Percentiles rank a stretch among this genome's conserved stretches.
phyloP scores from a whole-genome alignment of 2,329 filamentous ascomycete genomes.

The Ophiognomonia clavigignenti-juglandacearum region DNA sequence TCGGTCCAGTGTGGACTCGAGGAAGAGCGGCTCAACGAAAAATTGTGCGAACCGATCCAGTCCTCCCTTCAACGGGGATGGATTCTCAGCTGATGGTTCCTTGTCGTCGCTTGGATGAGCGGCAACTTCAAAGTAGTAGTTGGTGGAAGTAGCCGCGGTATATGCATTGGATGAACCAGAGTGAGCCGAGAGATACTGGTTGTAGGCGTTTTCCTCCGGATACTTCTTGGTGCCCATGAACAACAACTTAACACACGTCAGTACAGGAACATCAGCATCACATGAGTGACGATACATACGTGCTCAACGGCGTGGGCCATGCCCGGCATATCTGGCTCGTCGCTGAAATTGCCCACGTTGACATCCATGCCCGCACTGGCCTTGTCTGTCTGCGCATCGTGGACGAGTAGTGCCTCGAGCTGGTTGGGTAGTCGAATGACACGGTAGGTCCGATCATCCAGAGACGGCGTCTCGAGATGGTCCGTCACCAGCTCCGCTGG shows the following conservation, averaged over 20 bases:
- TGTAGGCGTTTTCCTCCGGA: conserved; percentile 92
- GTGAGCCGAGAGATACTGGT: conserved; percentile 83
- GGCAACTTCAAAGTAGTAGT: conserved; percentile 95
- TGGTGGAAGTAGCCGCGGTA: conserved; percentile 88
- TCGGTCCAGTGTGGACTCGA: conserved; percentile 77
- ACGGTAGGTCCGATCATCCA: conserved; percentile 83
- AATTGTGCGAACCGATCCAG: conserved; percentile 92
- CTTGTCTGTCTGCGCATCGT: conserved; percentile 94
- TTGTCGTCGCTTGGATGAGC: conserved; percentile 65
- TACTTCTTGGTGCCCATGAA: conserved; percentile 99
- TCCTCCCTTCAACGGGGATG: conserved; percentile 67
- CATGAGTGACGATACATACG: conserved; percentile 34
- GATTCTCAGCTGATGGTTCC: conserved; percentile 49
- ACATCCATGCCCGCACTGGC: conserved; percentile 93
- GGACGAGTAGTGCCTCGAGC: conserved; percentile 86
- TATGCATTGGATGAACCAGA: conserved; percentile 94
- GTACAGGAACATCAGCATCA: not conserved
- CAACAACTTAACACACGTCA: conserved; percentile 50
- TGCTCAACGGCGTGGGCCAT: conserved; percentile 97
- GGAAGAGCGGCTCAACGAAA: conserved; percentile 83
- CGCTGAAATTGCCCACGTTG: conserved; percentile 93
- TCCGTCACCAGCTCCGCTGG: conserved; percentile 54
- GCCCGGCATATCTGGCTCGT: conserved; percentile 83
- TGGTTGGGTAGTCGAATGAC: conserved; percentile 82
- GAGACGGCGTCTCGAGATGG: conserved; percentile 71